These are phyloP conservation scores for Naganishia kalamii DNA, from an alignment of 768 basidiomycete species.

Conservation along the genomic window DNA sequence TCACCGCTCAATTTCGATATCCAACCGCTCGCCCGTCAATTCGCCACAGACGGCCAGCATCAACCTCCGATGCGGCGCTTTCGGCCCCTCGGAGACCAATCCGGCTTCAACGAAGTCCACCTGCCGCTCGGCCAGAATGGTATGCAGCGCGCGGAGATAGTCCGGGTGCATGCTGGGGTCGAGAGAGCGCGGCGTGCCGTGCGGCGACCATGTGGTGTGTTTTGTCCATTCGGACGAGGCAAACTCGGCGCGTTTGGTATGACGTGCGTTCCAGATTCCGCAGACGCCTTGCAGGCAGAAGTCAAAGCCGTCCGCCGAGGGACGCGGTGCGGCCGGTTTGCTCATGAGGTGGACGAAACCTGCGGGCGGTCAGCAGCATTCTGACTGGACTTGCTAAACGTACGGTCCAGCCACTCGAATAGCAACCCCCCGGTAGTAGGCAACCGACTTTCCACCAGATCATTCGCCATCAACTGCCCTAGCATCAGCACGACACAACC, in stretches of 20 bases:
- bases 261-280: slow-evolving; percentile 34
- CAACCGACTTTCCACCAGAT: slow-evolving; percentile 34
- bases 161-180: slow-evolving; percentile 5
- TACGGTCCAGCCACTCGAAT: slow-evolving; percentile 41
- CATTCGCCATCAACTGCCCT: slow-evolving; percentile 34
- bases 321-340: slow-evolving; percentile 22
- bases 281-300: slow-evolving; percentile 40
- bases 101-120: slow-evolving; percentile 19
- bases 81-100: slow-evolving; percentile 25
- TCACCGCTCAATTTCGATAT: slow-evolving; percentile 31
- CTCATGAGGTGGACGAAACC: slow-evolving; percentile 37
- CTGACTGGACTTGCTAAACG: too few species aligned
- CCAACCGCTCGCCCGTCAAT: slow-evolving; percentile 24
- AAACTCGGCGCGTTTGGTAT: too few species aligned
- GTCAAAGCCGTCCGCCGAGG: slow-evolving; percentile 23
- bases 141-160: slow-evolving; percentile 15
- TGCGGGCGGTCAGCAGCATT: slow-evolving; percentile 1
- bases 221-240: slow-evolving; percentile 2
- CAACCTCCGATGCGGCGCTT: slow-evolving; percentile 32
- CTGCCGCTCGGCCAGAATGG: slow-evolving; percentile 14
- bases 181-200: background rate
- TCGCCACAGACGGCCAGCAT: slow-evolving; percentile 37
- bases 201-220: background rate
- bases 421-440: slow-evolving; percentile 32
- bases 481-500: background rate